A percentile compares a stretch with the other conserved stretches of the same genome.
Conservation (phyloP, 1,284 basidiomycete genomes). For the Marasmius sp. region DNA sequence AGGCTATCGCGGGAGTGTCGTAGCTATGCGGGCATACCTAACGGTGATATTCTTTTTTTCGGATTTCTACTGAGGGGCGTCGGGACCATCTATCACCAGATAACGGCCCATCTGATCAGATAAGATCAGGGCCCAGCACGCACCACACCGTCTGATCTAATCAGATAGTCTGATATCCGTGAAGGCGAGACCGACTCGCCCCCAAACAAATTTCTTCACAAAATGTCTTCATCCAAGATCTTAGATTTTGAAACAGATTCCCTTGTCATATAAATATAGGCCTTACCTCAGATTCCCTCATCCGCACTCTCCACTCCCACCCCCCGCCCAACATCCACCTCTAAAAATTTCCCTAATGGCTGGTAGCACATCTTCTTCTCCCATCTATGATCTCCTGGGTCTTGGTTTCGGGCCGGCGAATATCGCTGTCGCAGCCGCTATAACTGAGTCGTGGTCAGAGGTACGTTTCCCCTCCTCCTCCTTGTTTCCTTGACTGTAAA, state of each 20-base stretch:
- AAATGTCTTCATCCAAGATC: not conserved
- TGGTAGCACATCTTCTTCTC: not conserved
- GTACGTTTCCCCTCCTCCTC: constrained; percentile 1
- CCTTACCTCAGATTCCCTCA: not conserved
- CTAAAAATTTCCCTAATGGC: not conserved
- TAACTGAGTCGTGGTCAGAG: constrained; percentile 38
- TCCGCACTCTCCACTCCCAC: not conserved
- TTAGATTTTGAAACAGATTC: not conserved
- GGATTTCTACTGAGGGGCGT: no score
- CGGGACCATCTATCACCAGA: not conserved
- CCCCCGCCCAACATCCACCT: not conserved
- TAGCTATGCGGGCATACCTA: no score
- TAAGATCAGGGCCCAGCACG: not conserved
- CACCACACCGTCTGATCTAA: not conserved
- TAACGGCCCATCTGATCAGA: not conserved
- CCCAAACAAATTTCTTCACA: not conserved
- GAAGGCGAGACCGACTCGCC: not conserved
- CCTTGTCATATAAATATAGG: not conserved
- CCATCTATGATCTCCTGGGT: constrained; percentile 48
- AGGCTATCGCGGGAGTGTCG: no score
- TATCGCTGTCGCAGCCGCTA: constrained; percentile 54
- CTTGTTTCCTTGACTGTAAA: not conserved
- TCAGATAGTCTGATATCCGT: not conserved
- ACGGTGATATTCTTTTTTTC: no score
- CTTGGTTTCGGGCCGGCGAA: constrained; percentile 64